Evolutionary conservation across 1,139 yeast species (phyloP).

Genomic region (Geotrichum australiense): DNA sequence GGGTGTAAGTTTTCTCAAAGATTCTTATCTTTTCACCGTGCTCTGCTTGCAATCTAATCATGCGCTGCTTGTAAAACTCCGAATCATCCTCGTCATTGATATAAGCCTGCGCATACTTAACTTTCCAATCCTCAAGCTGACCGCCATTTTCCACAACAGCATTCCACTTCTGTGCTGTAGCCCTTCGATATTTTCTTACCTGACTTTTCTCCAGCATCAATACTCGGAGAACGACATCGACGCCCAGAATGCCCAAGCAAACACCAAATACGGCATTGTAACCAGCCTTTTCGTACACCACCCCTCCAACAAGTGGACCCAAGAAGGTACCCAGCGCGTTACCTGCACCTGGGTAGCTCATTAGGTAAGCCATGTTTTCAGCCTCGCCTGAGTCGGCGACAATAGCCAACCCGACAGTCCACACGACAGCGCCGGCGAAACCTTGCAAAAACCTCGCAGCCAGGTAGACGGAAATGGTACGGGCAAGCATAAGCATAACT

Average conservation of each 20-base stretch:
- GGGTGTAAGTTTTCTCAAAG: slow-evolving; percentile 11
- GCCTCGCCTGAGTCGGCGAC: slow-evolving; percentile 31
- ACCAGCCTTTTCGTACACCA: slow-evolving; percentile 33
- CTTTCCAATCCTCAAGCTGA: slow-evolving; percentile 1
- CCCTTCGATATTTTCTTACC: too few species aligned
- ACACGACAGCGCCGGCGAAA: slow-evolving; percentile 33
- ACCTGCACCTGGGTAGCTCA: slow-evolving; percentile 34
- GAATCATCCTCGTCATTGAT: slow-evolving; percentile 1
- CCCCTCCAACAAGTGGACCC: slow-evolving; percentile 36
- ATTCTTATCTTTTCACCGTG: slow-evolving; percentile 8
- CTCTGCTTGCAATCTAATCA: slow-evolving; percentile 9
- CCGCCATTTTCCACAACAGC: slow-evolving; percentile 6
- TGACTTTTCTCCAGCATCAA: slow-evolving; percentile 30
- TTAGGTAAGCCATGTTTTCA: slow-evolving; percentile 25
- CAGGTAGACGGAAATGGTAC: slow-evolving; percentile 27
- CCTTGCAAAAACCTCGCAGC: slow-evolving; percentile 35
- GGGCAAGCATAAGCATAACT: slow-evolving; percentile 29
- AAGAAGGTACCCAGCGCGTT: slow-evolving; percentile 30
- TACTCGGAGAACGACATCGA: slow-evolving; percentile 31
- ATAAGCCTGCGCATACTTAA: slow-evolving; percentile 7
- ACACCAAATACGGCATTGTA: slow-evolving; percentile 33
- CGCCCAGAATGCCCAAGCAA: slow-evolving; percentile 29
- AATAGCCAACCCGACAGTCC: slow-evolving; percentile 37
- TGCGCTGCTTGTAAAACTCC: slow-evolving; percentile 2
- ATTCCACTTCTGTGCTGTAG: slow-evolving; percentile 13